Base-by-base conservation (phyloP, 768 basidiomycete genomes). In the Cystofilobasidium ferigula region DNA sequence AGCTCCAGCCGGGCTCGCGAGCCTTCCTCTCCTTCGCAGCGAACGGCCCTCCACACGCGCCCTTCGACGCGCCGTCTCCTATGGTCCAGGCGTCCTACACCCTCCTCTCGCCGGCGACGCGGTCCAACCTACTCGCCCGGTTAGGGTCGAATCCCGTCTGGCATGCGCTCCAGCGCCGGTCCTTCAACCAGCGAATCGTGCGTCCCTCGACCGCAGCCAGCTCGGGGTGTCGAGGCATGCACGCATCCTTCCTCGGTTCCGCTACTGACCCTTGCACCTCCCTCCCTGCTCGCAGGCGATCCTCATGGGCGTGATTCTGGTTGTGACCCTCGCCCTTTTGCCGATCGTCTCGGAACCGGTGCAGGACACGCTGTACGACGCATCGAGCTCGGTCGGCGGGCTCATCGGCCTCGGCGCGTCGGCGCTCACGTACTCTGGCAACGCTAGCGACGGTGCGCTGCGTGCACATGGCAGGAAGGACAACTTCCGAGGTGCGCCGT, bases 401-500 rank as follows among this genome's bases (percentile, higher is more conserved):
- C 42, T 45, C 54, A 40, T 56, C 28, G 14, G 22, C 1, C n/a
- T n/a, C n/a, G n/a, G n/a, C n/a, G n/a, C n/a, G n/a, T 53, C 28
- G 51, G 51, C 18, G 51, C 40, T 26, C 22, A 26, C 45, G 6
- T 9, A 36, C 34, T n/a, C 30, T 10, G 53, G 61, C 40, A 58
- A 63, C 38, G 67, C 67, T 16, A 68, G 67, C 53, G 67, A 68
- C 38, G 67, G 67, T 34, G 67, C 67, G 8, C 40, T 68, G 2
- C 36, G 56, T 24, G 47, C 45, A 4, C 28, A 59, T 40, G 61
- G 61, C 10, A 45, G 61, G 22, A 68, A 68, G 47, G 61, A 68
- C 57, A 68, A 62, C 38, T 68, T 68, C 22, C 56, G 67, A 47
- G 65, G 65, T 67, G 2, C 18, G 65, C 53, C 16, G 16, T 48